Conservation (phyloP, 2,329 filamentous ascomycete species). For the Ophiostoma populinum region DNA sequence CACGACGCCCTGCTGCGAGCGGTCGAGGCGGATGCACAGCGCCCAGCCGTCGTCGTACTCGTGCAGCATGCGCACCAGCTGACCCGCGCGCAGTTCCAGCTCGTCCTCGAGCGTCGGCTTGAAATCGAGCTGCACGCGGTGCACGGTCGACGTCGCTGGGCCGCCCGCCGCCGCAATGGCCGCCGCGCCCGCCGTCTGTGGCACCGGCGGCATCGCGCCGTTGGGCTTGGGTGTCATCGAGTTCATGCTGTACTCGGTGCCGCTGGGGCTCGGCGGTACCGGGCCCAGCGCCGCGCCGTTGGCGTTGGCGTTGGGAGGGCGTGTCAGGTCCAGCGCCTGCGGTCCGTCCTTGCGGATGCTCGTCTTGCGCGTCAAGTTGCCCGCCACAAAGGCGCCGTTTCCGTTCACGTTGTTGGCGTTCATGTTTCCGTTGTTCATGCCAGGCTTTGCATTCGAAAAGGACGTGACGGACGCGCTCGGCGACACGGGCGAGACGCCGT, state of each 20-base stretch:
- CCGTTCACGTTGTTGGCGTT: too few species aligned
- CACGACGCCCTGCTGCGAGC: constrained; percentile 80
- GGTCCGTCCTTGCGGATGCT: constrained; percentile 38
- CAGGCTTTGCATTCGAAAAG: too few species aligned
- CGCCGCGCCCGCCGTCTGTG: constrained; percentile 32
- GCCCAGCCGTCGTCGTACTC: constrained; percentile 99
- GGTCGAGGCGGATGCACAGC: constrained; percentile 79
- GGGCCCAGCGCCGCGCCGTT: constrained; percentile 13
- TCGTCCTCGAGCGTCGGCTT: constrained; percentile 86
- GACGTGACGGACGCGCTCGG: constrained; percentile 6
- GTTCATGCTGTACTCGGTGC: constrained; percentile 43
- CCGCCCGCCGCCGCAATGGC: constrained; percentile 47
- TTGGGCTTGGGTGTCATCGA: constrained; percentile 32
- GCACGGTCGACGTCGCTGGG: constrained; percentile 47
- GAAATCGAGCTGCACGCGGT: constrained; percentile 90
- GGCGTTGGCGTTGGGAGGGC: constrained; percentile 14
- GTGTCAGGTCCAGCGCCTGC: constrained; percentile 36
- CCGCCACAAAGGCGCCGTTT: constrained; percentile 22
- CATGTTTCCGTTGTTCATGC: background rate
- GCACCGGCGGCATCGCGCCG: constrained; percentile 28
- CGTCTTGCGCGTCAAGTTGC: constrained; percentile 31
- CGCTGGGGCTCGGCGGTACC: constrained; percentile 40
- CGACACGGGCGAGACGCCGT: constrained; percentile 15
- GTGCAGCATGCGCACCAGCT: constrained; percentile 76
- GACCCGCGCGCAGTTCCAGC: constrained; percentile 61